Base-by-base conservation (phyloP, 352 stramenopile species). In the Phytophthora cryptogea region DNA sequence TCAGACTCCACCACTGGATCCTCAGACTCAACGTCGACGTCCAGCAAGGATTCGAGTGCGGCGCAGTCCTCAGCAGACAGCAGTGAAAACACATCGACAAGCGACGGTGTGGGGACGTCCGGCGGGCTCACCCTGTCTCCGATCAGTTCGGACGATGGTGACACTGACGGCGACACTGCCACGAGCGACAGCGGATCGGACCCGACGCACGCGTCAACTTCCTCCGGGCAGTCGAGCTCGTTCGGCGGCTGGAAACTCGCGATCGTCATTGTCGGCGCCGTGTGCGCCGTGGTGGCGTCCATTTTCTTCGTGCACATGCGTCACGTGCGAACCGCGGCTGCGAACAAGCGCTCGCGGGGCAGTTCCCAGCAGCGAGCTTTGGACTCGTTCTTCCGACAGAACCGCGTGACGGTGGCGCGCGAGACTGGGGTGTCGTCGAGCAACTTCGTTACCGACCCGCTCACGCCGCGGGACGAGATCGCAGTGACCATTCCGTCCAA, bases 281-380 rank as follows among this genome's bases (percentile, higher is more conserved):
- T 90, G 16, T 74, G 54, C 2, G 64, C 54, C 8, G 80, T 90
- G 1, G 20, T 83, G 13, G 68, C 65, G 14, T 83, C 74, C 26
- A 59, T 90, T 26, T 75, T 88, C 64, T 86, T 88, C 48, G 75
- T 86, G 35, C 80, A 81, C 45, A 66, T 66, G 51, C 67, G 54
- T 14, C 63, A 79, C 43, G 66, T 70, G 8, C 68, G 59, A 10
- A 44, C 57, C 39, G 63, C 60, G 2, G 51, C 61, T 0, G 68
- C 72, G 2, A 59, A 66, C 39, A 67, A 68, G 13, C 59, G 71
- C 7, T 42, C 41, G 2, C 68, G 72, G 1, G 73, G 67, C 28
- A 75, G 65, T 51, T 69, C 71, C 0, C 47, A 88, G 47, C 76
- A 80, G 48, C 71, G 75, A 10, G 58, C 73, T 14, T 27, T 88